Evolutionary conservation across 1,284 basidiomycete species (phyloP).

Genomic region (Fomitopsis pinicola): DNA sequence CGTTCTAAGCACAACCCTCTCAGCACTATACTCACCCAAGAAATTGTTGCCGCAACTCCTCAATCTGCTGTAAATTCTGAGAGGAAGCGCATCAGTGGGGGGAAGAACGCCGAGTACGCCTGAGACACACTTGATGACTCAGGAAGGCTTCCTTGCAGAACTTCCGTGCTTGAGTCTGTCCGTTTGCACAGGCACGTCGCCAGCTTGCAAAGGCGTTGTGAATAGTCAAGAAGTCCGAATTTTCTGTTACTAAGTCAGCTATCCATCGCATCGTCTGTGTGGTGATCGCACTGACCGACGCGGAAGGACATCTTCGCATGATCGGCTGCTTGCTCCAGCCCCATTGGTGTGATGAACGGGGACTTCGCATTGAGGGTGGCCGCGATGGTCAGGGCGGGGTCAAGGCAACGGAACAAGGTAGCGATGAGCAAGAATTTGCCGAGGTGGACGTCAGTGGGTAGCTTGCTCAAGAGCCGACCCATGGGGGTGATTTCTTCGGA

Average conservation of each 20-base stretch:
- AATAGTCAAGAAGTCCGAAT: conserved; percentile 95
- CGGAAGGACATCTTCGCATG: conserved; percentile 82
- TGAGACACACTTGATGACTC: conserved; percentile 67
- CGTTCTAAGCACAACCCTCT: neutral
- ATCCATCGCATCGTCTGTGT: neutral
- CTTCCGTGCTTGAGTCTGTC: conserved; percentile 45
- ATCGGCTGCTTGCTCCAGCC: conserved; percentile 85
- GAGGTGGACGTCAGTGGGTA: conserved; percentile 96
- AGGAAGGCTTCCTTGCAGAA: conserved; percentile 86
- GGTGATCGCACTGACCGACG: conserved; percentile 46
- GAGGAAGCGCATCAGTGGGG: neutral
- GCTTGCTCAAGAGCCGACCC: conserved; percentile 85
- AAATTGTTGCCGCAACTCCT: conserved; percentile 94
- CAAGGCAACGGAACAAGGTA: conserved; percentile 85
- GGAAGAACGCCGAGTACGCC: neutral
- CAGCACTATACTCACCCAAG: conserved; percentile 49
- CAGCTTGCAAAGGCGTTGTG: conserved; percentile 90
- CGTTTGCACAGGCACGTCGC: conserved; percentile 74
- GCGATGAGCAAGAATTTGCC: conserved; percentile 92
- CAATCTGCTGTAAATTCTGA: conserved; percentile 92
- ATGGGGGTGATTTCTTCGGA: conserved; percentile 94
- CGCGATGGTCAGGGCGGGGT: conserved; percentile 94
- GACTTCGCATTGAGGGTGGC: conserved; percentile 92
- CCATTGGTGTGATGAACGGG: conserved; percentile 89
- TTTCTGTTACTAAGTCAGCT: conserved; percentile 46